A percentile compares a stretch with the other conserved stretches of the same genome.
phyloP scores from a whole-genome alignment of 257 asterid genomes.

The Verbena officinalis region DNA sequence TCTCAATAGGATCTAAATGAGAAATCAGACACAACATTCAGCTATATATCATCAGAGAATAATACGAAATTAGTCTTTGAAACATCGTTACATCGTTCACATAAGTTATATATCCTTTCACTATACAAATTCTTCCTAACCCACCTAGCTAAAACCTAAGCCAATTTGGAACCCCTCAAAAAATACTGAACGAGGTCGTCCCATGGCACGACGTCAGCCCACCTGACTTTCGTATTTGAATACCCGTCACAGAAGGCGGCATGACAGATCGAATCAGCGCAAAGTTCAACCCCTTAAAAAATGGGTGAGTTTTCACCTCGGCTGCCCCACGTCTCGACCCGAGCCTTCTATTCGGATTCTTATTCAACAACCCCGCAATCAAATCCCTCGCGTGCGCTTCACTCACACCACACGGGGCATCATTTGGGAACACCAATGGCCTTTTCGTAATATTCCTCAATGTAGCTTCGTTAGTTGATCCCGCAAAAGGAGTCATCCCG shows the following conservation, averaged over 20 bases:
- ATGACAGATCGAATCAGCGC: slow-evolving; percentile 65
- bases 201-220: slow-evolving; percentile 41
- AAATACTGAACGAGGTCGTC: slow-evolving; percentile 45
- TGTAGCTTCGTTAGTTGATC: slow-evolving; percentile 57
- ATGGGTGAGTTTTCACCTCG: slow-evolving; percentile 82
- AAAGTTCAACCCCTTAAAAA: slow-evolving; percentile 75
- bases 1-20: too few relatives aligned
- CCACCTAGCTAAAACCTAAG: slow-evolving; percentile 17
- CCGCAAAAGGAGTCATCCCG: slow-evolving; percentile 81
- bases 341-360: slow-evolving; percentile 71
- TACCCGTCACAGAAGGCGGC: slow-evolving; percentile 54
- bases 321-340: slow-evolving; percentile 91
- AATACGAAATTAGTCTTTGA: background rate
- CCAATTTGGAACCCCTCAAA: slow-evolving; percentile 21
- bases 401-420: slow-evolving; percentile 40
- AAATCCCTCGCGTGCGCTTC: slow-evolving; percentile 68
- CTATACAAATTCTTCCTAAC: slow-evolving; percentile 24
- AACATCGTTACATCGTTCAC: slow-evolving; percentile 5
- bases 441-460: slow-evolving; percentile 56
- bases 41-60: background rate
- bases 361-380: slow-evolving; percentile 55
- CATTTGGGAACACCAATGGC: slow-evolving; percentile 54
- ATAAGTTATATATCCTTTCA: background rate
- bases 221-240: slow-evolving; percentile 19
- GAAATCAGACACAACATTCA: too few relatives aligned